Conservation (phyloP, 2,329 filamentous ascomycete species). For the Penicillium brevicompactum region DNA sequence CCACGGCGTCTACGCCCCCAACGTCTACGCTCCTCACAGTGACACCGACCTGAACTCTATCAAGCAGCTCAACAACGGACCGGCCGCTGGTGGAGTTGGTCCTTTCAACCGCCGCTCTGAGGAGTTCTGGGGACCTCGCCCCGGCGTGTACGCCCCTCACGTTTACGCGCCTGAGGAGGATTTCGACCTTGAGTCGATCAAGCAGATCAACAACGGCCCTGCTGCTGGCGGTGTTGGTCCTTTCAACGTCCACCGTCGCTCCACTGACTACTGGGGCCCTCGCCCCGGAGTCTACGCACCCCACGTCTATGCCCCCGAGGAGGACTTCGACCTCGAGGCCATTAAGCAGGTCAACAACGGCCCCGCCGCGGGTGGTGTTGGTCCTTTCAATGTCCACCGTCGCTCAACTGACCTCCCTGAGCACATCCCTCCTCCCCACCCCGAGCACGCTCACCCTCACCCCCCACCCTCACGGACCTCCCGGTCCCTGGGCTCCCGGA, state of each 20-base stretch:
- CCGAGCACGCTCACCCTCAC: neutral
- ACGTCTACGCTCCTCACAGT: neutral
- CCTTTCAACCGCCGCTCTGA: neutral
- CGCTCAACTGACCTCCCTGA: neutral
- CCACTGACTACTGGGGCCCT: neutral
- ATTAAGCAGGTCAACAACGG: constrained; percentile 1
- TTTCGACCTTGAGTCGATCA: neutral
- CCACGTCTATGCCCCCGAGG: neutral
- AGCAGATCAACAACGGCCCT: neutral
- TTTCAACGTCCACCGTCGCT: neutral
- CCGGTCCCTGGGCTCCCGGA: neutral
- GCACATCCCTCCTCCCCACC: neutral
- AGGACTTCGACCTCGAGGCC: neutral
- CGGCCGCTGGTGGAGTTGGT: neutral
- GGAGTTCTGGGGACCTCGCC: neutral
- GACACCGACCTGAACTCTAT: neutral
- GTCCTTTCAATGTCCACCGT: neutral
- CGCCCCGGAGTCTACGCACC: neutral
- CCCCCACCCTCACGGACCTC: neutral
- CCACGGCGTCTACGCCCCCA: neutral
- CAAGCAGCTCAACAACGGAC: neutral
- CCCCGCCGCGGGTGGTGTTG: neutral
- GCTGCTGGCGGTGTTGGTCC: neutral
- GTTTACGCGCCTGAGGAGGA: neutral
- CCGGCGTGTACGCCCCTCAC: neutral